phyloP scores from a whole-genome alignment of 2,329 filamentous ascomycete genomes.

The Fragosphaeria purpurea region DNA sequence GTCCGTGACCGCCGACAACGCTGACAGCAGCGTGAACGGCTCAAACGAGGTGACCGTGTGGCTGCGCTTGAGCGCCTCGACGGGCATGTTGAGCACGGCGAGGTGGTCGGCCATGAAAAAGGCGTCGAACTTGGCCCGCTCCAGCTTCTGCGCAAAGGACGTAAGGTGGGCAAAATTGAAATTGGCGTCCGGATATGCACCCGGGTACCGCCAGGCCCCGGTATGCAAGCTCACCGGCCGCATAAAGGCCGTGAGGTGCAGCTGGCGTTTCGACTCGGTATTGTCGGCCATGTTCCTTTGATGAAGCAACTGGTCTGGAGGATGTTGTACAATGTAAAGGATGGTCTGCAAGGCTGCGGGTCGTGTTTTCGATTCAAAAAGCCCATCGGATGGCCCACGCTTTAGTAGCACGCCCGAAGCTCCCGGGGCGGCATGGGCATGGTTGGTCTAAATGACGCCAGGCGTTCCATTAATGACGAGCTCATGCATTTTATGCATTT shows the following conservation, averaged over 20 bases:
- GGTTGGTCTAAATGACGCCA: too few species aligned
- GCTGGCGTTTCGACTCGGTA: neutral
- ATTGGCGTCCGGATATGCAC: constrained; percentile 45
- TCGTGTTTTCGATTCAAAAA: too few species aligned
- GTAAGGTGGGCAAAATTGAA: constrained; percentile 45
- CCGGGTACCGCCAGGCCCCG: constrained; percentile 47
- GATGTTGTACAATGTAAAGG: too few species aligned
- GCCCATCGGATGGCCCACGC: too few species aligned
- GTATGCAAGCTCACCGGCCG: constrained; percentile 46
- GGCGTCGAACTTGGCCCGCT: constrained; percentile 44
- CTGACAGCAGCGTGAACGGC: constrained; percentile 34
- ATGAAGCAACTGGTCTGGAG: too few species aligned
- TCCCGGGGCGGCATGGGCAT: too few species aligned
- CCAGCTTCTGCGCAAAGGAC: constrained; percentile 42
- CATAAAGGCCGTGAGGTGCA: constrained; percentile 51
- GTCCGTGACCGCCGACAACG: constrained; percentile 6
- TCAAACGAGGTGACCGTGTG: constrained; percentile 50
- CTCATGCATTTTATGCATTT: too few species aligned
- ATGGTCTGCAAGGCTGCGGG: too few species aligned
- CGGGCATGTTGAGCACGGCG: constrained; percentile 45
- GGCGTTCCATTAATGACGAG: too few species aligned
- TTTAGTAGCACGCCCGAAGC: too few species aligned
- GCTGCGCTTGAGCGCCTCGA: constrained; percentile 45
- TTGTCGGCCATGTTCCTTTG: too few species aligned
- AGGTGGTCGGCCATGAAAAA: constrained; percentile 49